These are phyloP conservation scores for Trichoderma sp. DNA, from an alignment of 2,329 filamentous ascomycete species.

Conservation along the genomic window DNA sequence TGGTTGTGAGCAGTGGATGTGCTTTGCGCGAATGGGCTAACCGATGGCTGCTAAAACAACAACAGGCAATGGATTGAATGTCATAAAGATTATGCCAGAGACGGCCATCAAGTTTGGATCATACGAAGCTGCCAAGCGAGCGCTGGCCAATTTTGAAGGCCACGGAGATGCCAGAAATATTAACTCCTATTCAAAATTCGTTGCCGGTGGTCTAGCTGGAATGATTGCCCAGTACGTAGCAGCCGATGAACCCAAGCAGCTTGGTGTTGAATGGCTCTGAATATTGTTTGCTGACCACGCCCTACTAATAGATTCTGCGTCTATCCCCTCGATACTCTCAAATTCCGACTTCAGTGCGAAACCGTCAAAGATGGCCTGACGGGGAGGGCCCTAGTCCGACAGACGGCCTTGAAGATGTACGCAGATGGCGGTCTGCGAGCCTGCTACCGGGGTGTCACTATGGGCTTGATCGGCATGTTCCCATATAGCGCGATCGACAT, in stretches of 20 bases:
- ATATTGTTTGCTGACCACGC: constrained; percentile 21
- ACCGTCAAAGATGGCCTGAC: constrained; percentile 82
- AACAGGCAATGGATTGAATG: constrained; percentile 89
- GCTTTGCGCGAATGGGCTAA: background rate
- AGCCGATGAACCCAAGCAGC: background rate
- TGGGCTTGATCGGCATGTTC: constrained; percentile 95
- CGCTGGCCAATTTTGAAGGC: constrained; percentile 83
- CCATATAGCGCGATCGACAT: constrained; percentile 97
- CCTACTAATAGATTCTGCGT: constrained; percentile 68
- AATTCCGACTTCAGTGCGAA: constrained; percentile 87
- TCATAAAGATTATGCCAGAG: constrained; percentile 97
- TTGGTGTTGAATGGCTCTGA: too few relatives aligned
- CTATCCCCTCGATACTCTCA: constrained; percentile 88
- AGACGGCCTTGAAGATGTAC: constrained; percentile 87
- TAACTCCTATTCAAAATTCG: constrained; percentile 81
- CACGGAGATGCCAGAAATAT: constrained; percentile 80
- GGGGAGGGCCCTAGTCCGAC: constrained; percentile 78
- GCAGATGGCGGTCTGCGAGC: constrained; percentile 70
- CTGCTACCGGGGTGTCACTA: constrained; percentile 89
- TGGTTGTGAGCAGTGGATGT: background rate
- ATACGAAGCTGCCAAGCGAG: constrained; percentile 91
- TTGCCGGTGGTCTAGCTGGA: constrained; percentile 86
- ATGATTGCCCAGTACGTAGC: constrained; percentile 79
- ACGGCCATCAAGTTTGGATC: constrained; percentile 98
- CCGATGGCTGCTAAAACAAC: constrained; percentile 1